Conservation (phyloP, 768 basidiomycete species). For the Mycena metata region DNA sequence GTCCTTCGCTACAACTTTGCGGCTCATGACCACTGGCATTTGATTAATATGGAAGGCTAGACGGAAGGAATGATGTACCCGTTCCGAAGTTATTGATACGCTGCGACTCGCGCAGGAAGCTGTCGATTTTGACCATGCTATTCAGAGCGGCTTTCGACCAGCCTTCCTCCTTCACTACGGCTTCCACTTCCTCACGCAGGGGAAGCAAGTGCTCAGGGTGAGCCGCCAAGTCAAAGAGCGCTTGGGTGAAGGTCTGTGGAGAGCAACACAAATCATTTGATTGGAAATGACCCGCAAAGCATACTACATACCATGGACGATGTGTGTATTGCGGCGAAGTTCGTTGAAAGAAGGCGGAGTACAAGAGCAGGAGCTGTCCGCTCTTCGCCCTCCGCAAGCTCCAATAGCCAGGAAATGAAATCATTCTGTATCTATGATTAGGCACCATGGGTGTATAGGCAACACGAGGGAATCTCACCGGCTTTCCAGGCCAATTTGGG, state of each 20-base stretch:
- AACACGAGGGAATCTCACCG: constrained; percentile 20
- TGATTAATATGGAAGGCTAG: too few species aligned
- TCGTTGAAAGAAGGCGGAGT: constrained; percentile 51
- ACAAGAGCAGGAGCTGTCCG: constrained; percentile 41
- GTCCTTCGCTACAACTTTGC: constrained; percentile 1
- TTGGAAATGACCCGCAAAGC: background rate
- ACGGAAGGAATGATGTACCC: too few species aligned
- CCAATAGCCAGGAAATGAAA: constrained; percentile 37
- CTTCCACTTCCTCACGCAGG: constrained; percentile 51
- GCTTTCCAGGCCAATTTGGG: constrained; percentile 26
- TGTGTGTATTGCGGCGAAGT: constrained; percentile 60
- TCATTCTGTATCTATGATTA: constrained; percentile 31
- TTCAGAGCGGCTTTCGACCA: constrained; percentile 57
- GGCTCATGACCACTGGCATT: background rate
- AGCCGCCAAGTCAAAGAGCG: constrained; percentile 46
- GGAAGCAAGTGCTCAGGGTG: constrained; percentile 46
- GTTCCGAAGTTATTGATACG: too few species aligned
- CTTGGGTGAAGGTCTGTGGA: constrained; percentile 45
- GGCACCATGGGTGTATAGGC: background rate
- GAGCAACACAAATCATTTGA: background rate
- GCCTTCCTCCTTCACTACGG: constrained; percentile 45
- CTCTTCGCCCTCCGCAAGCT: constrained; percentile 44
- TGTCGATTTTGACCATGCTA: constrained; percentile 57
- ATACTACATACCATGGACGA: constrained; percentile 52
- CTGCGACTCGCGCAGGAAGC: constrained; percentile 58